Conservation (phyloP, 2,329 filamentous ascomycete species). For the Emmonsia crescens region DNA sequence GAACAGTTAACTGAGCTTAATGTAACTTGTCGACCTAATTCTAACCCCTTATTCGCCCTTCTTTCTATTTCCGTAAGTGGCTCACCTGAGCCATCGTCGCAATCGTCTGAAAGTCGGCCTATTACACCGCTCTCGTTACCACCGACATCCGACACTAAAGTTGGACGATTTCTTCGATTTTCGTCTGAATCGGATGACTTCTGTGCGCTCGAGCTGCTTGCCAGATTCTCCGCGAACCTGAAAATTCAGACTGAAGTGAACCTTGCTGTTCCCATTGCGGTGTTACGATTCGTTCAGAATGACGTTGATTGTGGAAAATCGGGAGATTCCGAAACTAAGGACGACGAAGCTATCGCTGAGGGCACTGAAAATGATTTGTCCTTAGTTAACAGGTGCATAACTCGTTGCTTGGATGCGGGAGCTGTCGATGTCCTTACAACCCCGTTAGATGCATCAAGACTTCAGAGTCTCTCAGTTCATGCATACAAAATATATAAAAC, state of each 20-base stretch:
- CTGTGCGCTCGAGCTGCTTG: slow-evolving; percentile 39
- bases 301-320: slow-evolving; percentile 26
- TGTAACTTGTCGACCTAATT: slow-evolving; percentile 30
- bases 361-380: slow-evolving; percentile 40
- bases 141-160: slow-evolving; percentile 20
- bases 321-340: slow-evolving; percentile 10
- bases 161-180: slow-evolving; percentile 31
- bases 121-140: slow-evolving; percentile 19
- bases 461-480: slow-evolving; percentile 68
- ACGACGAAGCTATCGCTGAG: slow-evolving; percentile 10
- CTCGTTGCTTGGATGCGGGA: slow-evolving; percentile 71
- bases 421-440: slow-evolving; percentile 77
- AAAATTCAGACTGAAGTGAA: slow-evolving; percentile 40
- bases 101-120: slow-evolving; percentile 2
- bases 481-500: slow-evolving; percentile 74
- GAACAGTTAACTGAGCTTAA: slow-evolving; percentile 42
- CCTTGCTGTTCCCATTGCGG: slow-evolving; percentile 40
- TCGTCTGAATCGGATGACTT: slow-evolving; percentile 35
- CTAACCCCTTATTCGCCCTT: slow-evolving; percentile 47
- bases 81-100: slow-evolving; percentile 25
- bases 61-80: slow-evolving; percentile 40
- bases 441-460: slow-evolving; percentile 61
- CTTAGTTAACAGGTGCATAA: neutral
- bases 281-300: slow-evolving; percentile 26
- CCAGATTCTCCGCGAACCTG: slow-evolving; percentile 39